phyloP scores from a whole-genome alignment of 768 basidiomycete genomes.

The Kwoniella heveanensis region DNA sequence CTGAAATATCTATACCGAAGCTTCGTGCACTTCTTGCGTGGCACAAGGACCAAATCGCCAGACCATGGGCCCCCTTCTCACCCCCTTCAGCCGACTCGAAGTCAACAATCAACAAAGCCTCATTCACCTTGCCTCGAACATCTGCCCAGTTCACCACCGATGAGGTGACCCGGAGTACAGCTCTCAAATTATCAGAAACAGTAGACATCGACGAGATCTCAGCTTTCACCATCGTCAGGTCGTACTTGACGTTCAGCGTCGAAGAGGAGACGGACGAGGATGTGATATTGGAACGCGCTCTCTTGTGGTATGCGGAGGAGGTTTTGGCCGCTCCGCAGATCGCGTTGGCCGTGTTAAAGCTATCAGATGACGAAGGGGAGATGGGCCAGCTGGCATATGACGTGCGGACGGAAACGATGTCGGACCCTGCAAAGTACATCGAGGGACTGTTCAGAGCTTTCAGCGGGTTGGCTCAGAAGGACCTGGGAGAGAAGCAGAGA shows the following conservation, averaged over 20 bases:
- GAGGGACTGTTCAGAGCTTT: slow-evolving; percentile 67
- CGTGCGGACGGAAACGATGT: slow-evolving; percentile 59
- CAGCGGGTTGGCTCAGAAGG: slow-evolving; percentile 51
- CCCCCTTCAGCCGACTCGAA: slow-evolving; percentile 69
- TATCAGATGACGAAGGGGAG: slow-evolving; percentile 62
- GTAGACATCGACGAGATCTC: slow-evolving; percentile 79
- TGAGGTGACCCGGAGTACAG: slow-evolving; percentile 69
- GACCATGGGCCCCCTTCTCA: slow-evolving; percentile 64
- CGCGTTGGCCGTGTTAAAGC: slow-evolving; percentile 74
- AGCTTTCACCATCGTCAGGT: slow-evolving; percentile 72
- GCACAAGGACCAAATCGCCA: slow-evolving; percentile 29
- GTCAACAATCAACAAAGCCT: slow-evolving; percentile 68
- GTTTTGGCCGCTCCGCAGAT: slow-evolving; percentile 69
- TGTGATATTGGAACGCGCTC: slow-evolving; percentile 65
- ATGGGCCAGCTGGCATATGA: slow-evolving; percentile 23
- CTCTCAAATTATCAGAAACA: slow-evolving; percentile 69
- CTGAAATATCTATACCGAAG: slow-evolving; percentile 28
- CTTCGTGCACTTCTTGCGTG: slow-evolving; percentile 27
- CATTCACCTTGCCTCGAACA: slow-evolving; percentile 70
- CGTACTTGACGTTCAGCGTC: slow-evolving; percentile 73
- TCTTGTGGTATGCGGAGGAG: slow-evolving; percentile 77
- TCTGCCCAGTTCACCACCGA: slow-evolving; percentile 64
- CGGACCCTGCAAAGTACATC: slow-evolving; percentile 68
- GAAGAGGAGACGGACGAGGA: slow-evolving; percentile 57
- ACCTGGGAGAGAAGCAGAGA: slow-evolving; percentile 52